A percentile compares a stretch with the other conserved stretches of the same genome.
These are phyloP conservation scores for Syncephalis plumigaleata DNA, from an alignment of 371 early-diverging fungal species.

Conservation along the genomic window DNA sequence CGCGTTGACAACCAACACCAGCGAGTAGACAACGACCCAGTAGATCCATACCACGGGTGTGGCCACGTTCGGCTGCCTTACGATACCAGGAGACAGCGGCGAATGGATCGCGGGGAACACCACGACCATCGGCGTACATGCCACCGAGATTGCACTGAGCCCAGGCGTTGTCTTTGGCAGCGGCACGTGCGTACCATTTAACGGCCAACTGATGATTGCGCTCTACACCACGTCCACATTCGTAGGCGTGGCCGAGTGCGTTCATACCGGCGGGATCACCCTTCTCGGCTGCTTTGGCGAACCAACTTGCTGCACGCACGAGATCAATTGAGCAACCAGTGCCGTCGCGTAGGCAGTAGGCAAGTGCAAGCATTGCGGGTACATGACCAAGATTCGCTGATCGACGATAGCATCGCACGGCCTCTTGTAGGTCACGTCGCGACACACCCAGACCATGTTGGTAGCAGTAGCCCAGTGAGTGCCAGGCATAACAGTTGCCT, in stretches of 20 bases:
- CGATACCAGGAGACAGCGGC: slow-evolving; percentile 58
- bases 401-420: slow-evolving; percentile 53
- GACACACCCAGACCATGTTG: slow-evolving; percentile 70
- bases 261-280: slow-evolving; percentile 66
- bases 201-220: slow-evolving; percentile 51
- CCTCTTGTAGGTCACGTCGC: slow-evolving; percentile 15
- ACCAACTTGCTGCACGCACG: slow-evolving; percentile 47
- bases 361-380: slow-evolving; percentile 61
- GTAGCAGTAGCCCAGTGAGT: slow-evolving; percentile 79
- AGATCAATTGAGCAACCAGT: slow-evolving; percentile 50
- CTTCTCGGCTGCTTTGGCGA: slow-evolving; percentile 37
- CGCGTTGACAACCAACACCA: slow-evolving; percentile 42
- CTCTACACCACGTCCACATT: slow-evolving; percentile 59
- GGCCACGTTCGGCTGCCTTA: slow-evolving; percentile 38
- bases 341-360: slow-evolving; percentile 62
- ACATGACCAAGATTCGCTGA: slow-evolving; percentile 45
- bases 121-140: slow-evolving; percentile 74
- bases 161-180: slow-evolving; percentile 65
- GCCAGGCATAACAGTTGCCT: slow-evolving; percentile 62
- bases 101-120: slow-evolving; percentile 29
- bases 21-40: slow-evolving; percentile 57
- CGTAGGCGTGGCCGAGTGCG: slow-evolving; percentile 79
- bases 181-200: slow-evolving; percentile 60
- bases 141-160: slow-evolving; percentile 79
- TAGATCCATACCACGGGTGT: slow-evolving; percentile 61